Percentiles rank a stretch among this genome's conserved stretches.
These are phyloP conservation scores for Suillus variegatus DNA, from an alignment of 768 basidiomycete genomes.

Conservation along the genomic window DNA sequence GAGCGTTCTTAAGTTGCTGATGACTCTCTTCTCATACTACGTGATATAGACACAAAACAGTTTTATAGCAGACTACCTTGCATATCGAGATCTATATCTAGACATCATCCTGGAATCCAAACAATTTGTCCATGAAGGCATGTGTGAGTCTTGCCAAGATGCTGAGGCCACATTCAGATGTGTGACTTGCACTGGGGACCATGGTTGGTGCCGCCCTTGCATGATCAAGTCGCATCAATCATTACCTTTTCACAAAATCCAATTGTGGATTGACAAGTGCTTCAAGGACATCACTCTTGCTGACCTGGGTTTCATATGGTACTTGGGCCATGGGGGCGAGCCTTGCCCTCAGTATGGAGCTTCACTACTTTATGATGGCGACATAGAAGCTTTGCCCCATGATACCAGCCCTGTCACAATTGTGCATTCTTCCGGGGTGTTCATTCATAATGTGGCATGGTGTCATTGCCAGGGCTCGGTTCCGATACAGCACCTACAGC, in stretches of 20 bases:
- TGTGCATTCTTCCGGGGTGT: conserved; percentile 4
- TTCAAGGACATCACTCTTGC: conserved; percentile 17
- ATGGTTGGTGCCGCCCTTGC: conserved; percentile 3
- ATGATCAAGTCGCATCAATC: background rate
- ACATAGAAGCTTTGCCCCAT: background rate
- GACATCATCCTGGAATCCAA: conserved; percentile 1
- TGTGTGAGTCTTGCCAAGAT: background rate
- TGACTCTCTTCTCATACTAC: background rate
- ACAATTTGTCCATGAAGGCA: background rate
- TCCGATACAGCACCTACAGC: background rate
- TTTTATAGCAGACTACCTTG: no score
- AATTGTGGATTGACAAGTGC: conserved; percentile 20
- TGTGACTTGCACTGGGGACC: conserved; percentile 5
- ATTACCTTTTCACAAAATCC: conserved; percentile 16
- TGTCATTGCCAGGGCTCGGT: background rate
- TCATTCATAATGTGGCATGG: conserved; percentile 5
- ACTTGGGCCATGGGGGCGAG: conserved; percentile 22
- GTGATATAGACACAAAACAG: no score
- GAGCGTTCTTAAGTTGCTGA: background rate
- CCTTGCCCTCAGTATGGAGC: conserved; percentile 13
- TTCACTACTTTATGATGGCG: background rate
- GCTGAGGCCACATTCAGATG: conserved; percentile 5
- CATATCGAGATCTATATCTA: background rate
- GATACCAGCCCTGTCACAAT: background rate
- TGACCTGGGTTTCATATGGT: conserved; percentile 17